Percentiles rank a stretch among this genome's conserved stretches.
Evolutionary conservation across 2,329 filamentous ascomycete genomes (phyloP).

Genomic region (Diaporthe capsici): DNA sequence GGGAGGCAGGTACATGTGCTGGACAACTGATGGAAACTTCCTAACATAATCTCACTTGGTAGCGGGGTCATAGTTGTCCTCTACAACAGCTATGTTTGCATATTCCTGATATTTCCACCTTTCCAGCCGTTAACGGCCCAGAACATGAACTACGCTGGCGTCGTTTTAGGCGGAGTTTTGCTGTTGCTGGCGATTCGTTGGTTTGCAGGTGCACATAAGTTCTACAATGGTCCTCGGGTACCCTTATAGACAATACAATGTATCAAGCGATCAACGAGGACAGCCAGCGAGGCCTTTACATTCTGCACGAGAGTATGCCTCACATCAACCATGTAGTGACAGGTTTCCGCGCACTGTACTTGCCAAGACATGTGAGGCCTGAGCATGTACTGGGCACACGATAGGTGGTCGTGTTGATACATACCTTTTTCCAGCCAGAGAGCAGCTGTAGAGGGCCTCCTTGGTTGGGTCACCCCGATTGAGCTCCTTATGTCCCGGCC

Average conservation of each 20-base stretch:
- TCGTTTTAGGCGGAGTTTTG: neutral
- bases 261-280: too few species aligned
- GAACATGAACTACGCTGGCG: neutral
- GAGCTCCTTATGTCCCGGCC: neutral
- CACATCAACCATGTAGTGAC: too few species aligned
- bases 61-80: neutral
- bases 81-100: neutral
- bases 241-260: neutral
- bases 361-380: too few species aligned
- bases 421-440: neutral
- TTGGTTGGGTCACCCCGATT: neutral
- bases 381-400: too few species aligned
- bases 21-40: neutral
- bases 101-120: neutral
- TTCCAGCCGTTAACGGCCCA: neutral
- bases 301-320: too few species aligned
- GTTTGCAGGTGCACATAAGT: neutral
- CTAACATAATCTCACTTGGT: neutral
- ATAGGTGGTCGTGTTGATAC: neutral
- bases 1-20: neutral
- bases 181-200: neutral
- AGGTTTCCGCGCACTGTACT: too few species aligned
- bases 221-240: neutral
- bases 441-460: too few species aligned
- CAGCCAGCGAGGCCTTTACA: too few species aligned